Conservation (phyloP, 2,329 filamentous ascomycete genomes). For the Verticillium alfalfae region DNA sequence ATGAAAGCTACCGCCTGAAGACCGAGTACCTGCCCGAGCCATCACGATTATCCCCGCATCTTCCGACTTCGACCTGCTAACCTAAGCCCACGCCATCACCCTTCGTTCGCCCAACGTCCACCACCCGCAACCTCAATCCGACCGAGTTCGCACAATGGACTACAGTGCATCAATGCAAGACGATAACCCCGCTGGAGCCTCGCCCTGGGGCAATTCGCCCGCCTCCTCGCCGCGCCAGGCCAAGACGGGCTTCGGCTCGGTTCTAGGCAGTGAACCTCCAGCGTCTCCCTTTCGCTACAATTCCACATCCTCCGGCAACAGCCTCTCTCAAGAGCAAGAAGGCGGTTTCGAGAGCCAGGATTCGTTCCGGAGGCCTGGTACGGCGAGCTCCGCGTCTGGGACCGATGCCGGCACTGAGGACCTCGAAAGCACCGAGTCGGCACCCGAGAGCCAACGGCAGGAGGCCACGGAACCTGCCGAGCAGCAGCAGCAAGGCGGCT, state of each 20-base stretch:
- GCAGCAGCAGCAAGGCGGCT: constrained; percentile 10
- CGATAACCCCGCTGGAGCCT: constrained; percentile 46
- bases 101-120: neutral
- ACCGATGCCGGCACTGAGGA: constrained; percentile 27
- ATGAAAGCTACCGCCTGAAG: neutral
- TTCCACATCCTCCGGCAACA: constrained; percentile 29
- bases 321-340: constrained; percentile 29
- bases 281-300: constrained; percentile 38
- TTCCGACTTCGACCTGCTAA: neutral
- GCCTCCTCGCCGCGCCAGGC: constrained; percentile 42
- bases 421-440: constrained; percentile 20
- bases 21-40: neutral
- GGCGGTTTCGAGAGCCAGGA: constrained; percentile 29
- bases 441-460: constrained; percentile 9
- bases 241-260: constrained; percentile 33
- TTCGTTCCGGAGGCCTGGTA: constrained; percentile 38
- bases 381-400: constrained; percentile 39
- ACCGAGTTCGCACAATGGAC: constrained; percentile 38
- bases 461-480: constrained; percentile 2
- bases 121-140: neutral
- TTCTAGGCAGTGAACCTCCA: constrained; percentile 30
- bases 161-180: constrained; percentile 53
- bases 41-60: constrained; percentile 1
- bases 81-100: neutral
- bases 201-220: constrained; percentile 53